A percentile compares a stretch with the other conserved stretches of the same genome.
phyloP scores from a whole-genome alignment of 345 rosid species.

The Isatis tinctoria region DNA sequence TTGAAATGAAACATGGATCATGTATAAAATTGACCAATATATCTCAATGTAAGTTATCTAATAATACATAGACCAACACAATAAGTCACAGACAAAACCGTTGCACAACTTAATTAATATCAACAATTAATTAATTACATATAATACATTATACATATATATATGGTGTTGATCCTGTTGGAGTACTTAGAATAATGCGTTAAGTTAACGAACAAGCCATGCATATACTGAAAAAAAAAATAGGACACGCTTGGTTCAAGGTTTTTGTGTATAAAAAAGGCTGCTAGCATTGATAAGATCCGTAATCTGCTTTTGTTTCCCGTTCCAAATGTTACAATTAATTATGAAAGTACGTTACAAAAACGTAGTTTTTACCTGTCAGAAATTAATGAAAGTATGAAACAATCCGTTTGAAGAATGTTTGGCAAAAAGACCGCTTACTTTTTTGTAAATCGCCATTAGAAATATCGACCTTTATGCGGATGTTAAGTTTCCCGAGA shows the following conservation, averaged over 20 bases:
- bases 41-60: background rate
- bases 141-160: background rate
- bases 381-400: too few species aligned
- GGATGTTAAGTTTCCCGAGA: conserved; percentile 26
- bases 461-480: background rate
- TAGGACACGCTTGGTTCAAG: background rate
- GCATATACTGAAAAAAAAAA: background rate
- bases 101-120: conserved; percentile 1
- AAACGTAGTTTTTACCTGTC: conserved; percentile 3
- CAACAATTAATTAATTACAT: background rate
- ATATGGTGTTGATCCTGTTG: background rate
- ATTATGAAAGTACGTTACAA: background rate
- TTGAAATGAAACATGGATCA: conserved; percentile 12
- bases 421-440: conserved; percentile 22
- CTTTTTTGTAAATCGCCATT: conserved; percentile 16
- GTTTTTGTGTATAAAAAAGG: background rate
- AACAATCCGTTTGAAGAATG: conserved; percentile 26
- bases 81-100: conserved; percentile 14
- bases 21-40: conserved; percentile 1
- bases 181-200: background rate
- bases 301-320: background rate
- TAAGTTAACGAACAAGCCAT: background rate
- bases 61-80: conserved; percentile 10
- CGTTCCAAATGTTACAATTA: background rate
- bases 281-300: background rate